Evolutionary conservation across 2,329 filamentous ascomycete genomes (phyloP).

Genomic region (Thielaviopsis ethacetica): DNA sequence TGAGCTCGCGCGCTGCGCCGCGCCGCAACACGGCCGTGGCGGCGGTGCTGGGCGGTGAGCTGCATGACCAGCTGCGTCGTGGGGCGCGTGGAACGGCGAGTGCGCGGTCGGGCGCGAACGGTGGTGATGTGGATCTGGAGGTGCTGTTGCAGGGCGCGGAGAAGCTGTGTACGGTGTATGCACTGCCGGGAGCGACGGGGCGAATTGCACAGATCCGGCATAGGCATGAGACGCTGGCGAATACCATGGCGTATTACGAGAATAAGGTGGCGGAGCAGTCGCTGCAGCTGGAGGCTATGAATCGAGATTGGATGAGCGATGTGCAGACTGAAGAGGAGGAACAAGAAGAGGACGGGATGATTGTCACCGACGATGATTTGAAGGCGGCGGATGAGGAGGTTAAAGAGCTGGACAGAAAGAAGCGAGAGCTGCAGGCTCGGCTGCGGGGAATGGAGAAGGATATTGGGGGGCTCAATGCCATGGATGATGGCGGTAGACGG

Average conservation of each 20-base stretch:
- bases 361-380: constrained; percentile 53
- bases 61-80: constrained; percentile 62
- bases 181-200: constrained; percentile 61
- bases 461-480: constrained; percentile 34
- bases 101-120: constrained; percentile 20
- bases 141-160: constrained; percentile 73
- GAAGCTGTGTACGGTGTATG: constrained; percentile 78
- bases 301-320: constrained; percentile 42
- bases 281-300: constrained; percentile 56
- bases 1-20: constrained; percentile 32
- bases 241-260: constrained; percentile 69
- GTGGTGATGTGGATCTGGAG: constrained; percentile 71
- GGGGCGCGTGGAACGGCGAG: constrained; percentile 25
- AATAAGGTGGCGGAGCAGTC: constrained; percentile 61
- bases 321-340: constrained; percentile 34
- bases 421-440: constrained; percentile 37
- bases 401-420: constrained; percentile 37
- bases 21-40: constrained; percentile 71
- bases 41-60: constrained; percentile 70
- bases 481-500: constrained; percentile 22
- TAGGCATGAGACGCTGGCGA: constrained; percentile 52
- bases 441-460: constrained; percentile 39
- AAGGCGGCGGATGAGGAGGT: constrained; percentile 52
- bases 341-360: constrained; percentile 24
- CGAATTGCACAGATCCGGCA: constrained; percentile 56